Conservation (phyloP, 2,329 filamentous ascomycete genomes). For the Colletotrichum costaricense region DNA sequence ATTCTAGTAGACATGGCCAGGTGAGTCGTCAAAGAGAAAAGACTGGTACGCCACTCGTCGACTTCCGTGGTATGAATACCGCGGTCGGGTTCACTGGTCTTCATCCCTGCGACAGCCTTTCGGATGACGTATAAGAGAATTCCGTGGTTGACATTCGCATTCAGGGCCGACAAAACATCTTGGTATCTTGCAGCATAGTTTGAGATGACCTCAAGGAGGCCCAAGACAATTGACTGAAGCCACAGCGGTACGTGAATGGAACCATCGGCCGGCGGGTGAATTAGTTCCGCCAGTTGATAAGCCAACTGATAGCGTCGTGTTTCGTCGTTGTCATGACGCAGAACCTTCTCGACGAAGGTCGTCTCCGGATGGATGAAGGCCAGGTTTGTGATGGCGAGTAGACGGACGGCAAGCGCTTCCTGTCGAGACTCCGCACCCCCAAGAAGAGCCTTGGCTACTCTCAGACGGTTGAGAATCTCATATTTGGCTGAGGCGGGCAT, state of each 20-base stretch:
- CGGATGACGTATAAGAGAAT: constrained; percentile 92
- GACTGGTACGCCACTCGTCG: constrained; percentile 89
- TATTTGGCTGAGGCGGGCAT: constrained; percentile 81
- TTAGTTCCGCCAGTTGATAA: constrained; percentile 91
- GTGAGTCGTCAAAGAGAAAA: constrained; percentile 89
- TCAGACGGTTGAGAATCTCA: constrained; percentile 85
- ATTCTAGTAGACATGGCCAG: constrained; percentile 81
- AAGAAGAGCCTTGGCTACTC: constrained; percentile 84
- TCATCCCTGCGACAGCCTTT: constrained; percentile 88
- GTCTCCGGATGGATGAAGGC: constrained; percentile 88
- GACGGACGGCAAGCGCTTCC: constrained; percentile 80
- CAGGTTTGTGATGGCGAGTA: constrained; percentile 90
- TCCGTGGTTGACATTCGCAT: constrained; percentile 95
- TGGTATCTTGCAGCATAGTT: constrained; percentile 80
- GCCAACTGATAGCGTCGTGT: constrained; percentile 89
- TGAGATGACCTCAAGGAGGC: constrained; percentile 86
- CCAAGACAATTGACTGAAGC: constrained; percentile 85
- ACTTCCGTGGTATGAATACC: constrained; percentile 72
- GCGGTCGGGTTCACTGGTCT: constrained; percentile 63
- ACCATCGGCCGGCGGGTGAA: constrained; percentile 82
- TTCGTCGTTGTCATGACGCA: constrained; percentile 90
- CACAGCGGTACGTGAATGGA: constrained; percentile 76
- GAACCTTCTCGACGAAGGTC: constrained; percentile 85
- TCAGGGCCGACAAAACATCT: constrained; percentile 91
- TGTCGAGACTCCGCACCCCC: constrained; percentile 75